A percentile compares a stretch with the other conserved stretches of the same genome.
Conservation (phyloP, 192 early-diverging fungal species). For the Ambispora gerdemannii region DNA sequence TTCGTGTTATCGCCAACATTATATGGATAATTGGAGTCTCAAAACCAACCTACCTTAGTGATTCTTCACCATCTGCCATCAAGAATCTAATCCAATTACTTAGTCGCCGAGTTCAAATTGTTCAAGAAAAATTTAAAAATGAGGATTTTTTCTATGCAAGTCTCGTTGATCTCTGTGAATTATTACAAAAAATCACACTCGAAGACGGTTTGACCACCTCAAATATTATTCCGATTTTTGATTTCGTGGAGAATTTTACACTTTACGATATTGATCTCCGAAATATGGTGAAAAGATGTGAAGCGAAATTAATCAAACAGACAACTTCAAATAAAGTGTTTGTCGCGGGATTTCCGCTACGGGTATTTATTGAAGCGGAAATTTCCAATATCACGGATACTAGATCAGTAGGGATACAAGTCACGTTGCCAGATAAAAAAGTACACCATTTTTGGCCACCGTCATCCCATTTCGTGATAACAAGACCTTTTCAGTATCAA, state of each 20-base stretch:
- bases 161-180: not conserved
- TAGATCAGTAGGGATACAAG: not conserved
- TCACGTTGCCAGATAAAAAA: conserved; percentile 14
- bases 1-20: conserved; percentile 14
- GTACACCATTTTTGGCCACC: conserved; percentile 21
- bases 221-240: conserved; percentile 14
- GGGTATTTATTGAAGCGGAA: conserved; percentile 11
- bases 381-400: conserved; percentile 2
- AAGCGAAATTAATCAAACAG: conserved; percentile 12
- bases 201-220: not conserved
- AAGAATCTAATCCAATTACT: not conserved
- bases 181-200: not conserved
- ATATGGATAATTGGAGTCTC: conserved; percentile 18
- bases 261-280: not conserved
- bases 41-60: not conserved
- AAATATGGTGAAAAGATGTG: not conserved
- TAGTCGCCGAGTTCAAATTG: not conserved
- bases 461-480: conserved; percentile 1
- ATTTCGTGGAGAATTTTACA: conserved; percentile 7
- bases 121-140: not conserved
- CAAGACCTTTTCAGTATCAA: conserved; percentile 1
- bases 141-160: not conserved
- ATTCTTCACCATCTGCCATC: not conserved
- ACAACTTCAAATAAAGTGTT: not conserved
- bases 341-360: conserved; percentile 1